Base-by-base conservation (phyloP, 1,284 basidiomycete genomes). In the Thecaphora thlaspeos region DNA sequence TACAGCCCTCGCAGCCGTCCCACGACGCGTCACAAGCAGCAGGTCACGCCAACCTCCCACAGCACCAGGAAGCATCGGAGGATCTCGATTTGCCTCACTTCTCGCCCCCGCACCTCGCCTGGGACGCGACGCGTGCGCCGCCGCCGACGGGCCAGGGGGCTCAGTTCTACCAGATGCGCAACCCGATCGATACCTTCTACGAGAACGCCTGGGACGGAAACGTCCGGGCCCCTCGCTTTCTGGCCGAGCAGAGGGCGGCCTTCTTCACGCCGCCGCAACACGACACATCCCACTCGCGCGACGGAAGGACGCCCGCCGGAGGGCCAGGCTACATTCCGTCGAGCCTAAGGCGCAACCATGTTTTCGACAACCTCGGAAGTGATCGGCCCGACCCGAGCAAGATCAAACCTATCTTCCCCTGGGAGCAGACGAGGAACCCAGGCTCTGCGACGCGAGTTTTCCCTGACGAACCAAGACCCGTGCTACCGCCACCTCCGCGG, bases 371-470 rank as follows among this genome's bases (percentile, higher is more conserved):
- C 17, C 79, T 81, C 2, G 78, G 79, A 10, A 65, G 70, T 17
- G 55, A 70, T 0, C 82, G 81, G 50, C 90, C 92, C 1, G 87
- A 93, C 73, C 83, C 81, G 17, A 80, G 79, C 24, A 88, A 88
- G 68, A 84, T 93, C 24, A 86, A 87, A 63, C 81, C 83, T 22
- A 82, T 95, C n/a, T 96, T 97, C 77, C 92, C 93, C 9, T 97
- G 93, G 93, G 93, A 97, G 77, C 83, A 85, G 51, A 54, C 70
- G 32, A 83, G 83, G 26, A n/a, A 47, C 0, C n/a, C 42, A 1
- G 24, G 36, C 4, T 48, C 50, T 30, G 50, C 69, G 0, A 51
- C 53, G 7, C 59, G 70, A 17, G 58, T 68, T 4, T 73, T 71
- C 41, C 70, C 70, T 2, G 70, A 70, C 41, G 70, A 73, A 28